Base-by-base conservation (phyloP, 148 eudicot genomes). In the Salicornia ramosissima region DNA sequence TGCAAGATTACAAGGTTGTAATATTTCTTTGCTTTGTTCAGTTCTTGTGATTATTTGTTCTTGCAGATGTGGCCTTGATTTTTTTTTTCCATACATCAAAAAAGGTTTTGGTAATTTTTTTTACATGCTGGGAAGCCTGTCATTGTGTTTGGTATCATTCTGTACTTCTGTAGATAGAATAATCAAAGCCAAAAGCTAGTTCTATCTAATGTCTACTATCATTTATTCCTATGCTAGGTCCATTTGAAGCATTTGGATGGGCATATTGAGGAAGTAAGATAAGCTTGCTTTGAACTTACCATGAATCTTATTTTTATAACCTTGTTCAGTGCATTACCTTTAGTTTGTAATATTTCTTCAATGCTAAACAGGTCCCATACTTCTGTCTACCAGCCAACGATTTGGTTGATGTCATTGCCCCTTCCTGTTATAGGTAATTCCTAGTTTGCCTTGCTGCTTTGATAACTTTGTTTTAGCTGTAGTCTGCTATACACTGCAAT, bases 241-340 rank as follows among this genome's bases (percentile, higher is more conserved):
- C 97, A 93, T 66, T 83, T 93, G 85, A 93, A 93, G 92, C 98
- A 93, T 83, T 84, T 93, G 80, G 98, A 93, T 83, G 98, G 98
- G 46, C 98, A 84, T 74, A 93, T 87, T 65, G 98, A 93, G 78
- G 98, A 93, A 89, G 98, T 93, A 83, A 70, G 54, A 71, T 63
- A 39, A 52, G n/a, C 52, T 28, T 50, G 24, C 68, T 60, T n/a
- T 22, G 15, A 60, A 30, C n/a, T 66, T 70, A 51, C 21, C 29
- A 33, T 64, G 19, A 43, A 42, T 70, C 42, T 71, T 36, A 29
- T 42, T 39, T 19, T 74, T 73, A 25, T 11, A 34, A 39, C 47
- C 29, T 71, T 72, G 70, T 61, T 81, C 63, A 53, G 77, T 78
- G 68, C 59, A 74, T 22, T 69, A 40, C 52, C 61, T 74, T 29